Conservation (phyloP, 2,329 filamentous ascomycete species). For the Hymenotorrendiella dingleyae region DNA sequence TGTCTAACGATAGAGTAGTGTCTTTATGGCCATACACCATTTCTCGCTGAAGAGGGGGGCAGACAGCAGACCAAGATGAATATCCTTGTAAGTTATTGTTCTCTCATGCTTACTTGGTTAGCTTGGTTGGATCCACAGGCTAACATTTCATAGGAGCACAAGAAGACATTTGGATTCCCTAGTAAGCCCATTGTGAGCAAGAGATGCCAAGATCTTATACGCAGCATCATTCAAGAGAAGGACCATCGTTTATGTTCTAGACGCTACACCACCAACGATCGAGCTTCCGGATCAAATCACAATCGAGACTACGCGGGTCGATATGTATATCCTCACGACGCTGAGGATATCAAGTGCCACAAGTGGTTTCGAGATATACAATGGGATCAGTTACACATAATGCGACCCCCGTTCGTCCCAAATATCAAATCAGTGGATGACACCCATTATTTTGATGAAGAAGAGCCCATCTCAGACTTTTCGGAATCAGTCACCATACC, state of each 20-base stretch:
- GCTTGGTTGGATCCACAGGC: not conserved
- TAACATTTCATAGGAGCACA: constrained; percentile 55
- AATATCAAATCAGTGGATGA: constrained; percentile 62
- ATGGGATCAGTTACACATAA: constrained; percentile 69
- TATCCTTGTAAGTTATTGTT: constrained; percentile 67
- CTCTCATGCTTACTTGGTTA: too few relatives aligned
- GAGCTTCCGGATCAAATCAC: constrained; percentile 11
- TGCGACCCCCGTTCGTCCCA: constrained; percentile 74
- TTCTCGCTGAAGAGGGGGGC: constrained; percentile 67
- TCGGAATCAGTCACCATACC: constrained; percentile 37
- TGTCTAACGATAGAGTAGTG: constrained; percentile 47
- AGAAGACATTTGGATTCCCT: constrained; percentile 65
- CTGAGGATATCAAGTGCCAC: constrained; percentile 83
- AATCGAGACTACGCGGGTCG: constrained; percentile 40
- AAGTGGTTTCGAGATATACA: constrained; percentile 75
- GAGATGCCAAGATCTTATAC: constrained; percentile 72
- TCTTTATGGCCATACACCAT: constrained; percentile 86
- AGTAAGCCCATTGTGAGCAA: constrained; percentile 57
- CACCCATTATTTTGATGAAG: constrained; percentile 87
- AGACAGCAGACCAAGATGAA: constrained; percentile 79
- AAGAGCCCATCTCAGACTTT: constrained; percentile 63
- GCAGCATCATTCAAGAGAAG: constrained; percentile 65
- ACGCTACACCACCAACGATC: constrained; percentile 65
- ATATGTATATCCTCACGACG: constrained; percentile 78
- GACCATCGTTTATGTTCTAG: constrained; percentile 70